Base-by-base conservation (phyloP, 75 land plant species). In the Adiantum capillusveneris region DNA sequence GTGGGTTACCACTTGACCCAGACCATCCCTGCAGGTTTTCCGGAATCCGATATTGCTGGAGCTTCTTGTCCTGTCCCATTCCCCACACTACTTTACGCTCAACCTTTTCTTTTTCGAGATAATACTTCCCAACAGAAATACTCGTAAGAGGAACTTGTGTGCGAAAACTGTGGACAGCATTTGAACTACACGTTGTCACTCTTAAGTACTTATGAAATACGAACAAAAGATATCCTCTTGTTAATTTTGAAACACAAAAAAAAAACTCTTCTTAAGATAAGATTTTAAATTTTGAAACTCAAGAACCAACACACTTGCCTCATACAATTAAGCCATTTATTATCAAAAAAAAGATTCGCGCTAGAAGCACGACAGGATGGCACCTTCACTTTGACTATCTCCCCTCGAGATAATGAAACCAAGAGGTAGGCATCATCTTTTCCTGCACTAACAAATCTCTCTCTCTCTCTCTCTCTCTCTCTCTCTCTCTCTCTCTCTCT, bases 21-120 rank as follows among this genome's bases (percentile, higher is more conserved):
- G 68, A 49, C 74, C 74, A 71, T 20, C 41, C 67, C 34, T 58
- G 70, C 1, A 52, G 0, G n/a, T 31, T 58, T 13, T 71, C 69
- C 6, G 74, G 74, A 2, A 71, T 34, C 0, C 74, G 68, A 53
- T 65, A 71, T 49, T 71, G 74, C n/a, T 66, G 62, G 22, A 71
- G 44, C 39, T 52, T 65, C 34, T 71, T 71, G 17, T 53, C 62
- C 27, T 65, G 42, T 1, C 70, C 69, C 30, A 71, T 31, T 2
- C 43, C 62, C 74, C 74, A 71, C 2, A 71, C 27, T 0, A 71
- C 25, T 24, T 53, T 71, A 18, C 69, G 57, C 18, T 71, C 74
- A 1, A 59, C 63, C 34, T 31, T 56, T 43, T 71, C 74, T 36
- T 71, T 71, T n/a, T 58, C 68, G 17, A 71, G 31, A 36, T 19